phyloP scores from a whole-genome alignment of 306 rosid genomes.

The Cucumis cinereus region DNA sequence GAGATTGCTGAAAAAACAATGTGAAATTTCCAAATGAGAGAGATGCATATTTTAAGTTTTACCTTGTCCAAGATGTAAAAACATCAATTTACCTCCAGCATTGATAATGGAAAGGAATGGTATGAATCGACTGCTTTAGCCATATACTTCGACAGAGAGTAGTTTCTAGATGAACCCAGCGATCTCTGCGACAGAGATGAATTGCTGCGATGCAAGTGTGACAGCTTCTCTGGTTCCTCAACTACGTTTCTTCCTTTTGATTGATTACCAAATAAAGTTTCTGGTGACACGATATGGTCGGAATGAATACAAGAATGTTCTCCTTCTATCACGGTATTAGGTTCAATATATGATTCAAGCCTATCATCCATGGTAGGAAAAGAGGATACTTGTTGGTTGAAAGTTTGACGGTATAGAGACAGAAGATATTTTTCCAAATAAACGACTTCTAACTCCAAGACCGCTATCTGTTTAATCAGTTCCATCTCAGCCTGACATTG shows the following conservation, averaged over 20 bases:
- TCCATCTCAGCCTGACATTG: slow-evolving; percentile 53
- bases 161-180: slow-evolving; percentile 35
- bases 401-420: slow-evolving; percentile 59
- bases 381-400: slow-evolving; percentile 39
- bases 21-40: slow-evolving; percentile 4
- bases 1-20: slow-evolving; percentile 45
- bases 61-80: background rate
- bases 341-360: slow-evolving; percentile 17
- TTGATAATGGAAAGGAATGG: slow-evolving; percentile 82
- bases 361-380: slow-evolving; percentile 30
- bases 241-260: slow-evolving; percentile 25
- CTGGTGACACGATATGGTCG: slow-evolving; percentile 20
- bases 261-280: slow-evolving; percentile 22
- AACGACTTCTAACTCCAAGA: slow-evolving; percentile 63
- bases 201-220: slow-evolving; percentile 56
- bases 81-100: slow-evolving; percentile 58
- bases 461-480: slow-evolving; percentile 67
- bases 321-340: slow-evolving; percentile 21
- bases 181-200: slow-evolving; percentile 66
- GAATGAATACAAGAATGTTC: slow-evolving; percentile 22
- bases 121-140: slow-evolving; percentile 48
- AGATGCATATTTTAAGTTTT: background rate
- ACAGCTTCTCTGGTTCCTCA: slow-evolving; percentile 30
- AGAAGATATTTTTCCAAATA: slow-evolving; percentile 69
- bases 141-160: slow-evolving; percentile 27